Evolutionary conservation across 2,329 filamentous ascomycete species (phyloP), one percentile per base, ranked within the genome.

Genomic region (Curvularia sp.): DNA sequence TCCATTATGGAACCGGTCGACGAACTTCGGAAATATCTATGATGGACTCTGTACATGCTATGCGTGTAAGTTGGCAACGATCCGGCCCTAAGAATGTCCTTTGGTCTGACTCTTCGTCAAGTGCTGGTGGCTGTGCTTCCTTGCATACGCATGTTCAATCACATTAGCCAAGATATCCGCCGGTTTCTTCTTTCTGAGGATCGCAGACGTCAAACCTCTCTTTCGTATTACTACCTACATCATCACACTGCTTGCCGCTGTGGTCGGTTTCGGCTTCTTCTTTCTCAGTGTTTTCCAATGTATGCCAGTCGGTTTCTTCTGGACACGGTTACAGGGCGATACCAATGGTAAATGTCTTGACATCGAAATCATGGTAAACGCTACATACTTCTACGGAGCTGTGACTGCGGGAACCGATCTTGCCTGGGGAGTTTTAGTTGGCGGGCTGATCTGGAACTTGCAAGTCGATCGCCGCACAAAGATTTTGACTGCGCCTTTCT

Each of bases 271-370:
- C 3, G 70, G 79, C 28, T 84, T 81, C 61, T 80, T 80, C 65
- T 80, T 83, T 60, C 71, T 84, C 48, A 70, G 81, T 50, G 71
- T 80, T 7, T 78, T 84, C 48, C 81, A 84, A 69, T 85, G 83
- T 66, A 69, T 67, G 8, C 82, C 83, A 3, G 74, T 82, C 12
- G 67, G 71, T 1, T 78, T 77, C 60, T 84, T 83, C 71, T 85
- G 83, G 83, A 68, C 69, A 0, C 49, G 60, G 3, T 28, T 63
- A 18, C 42, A 46, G 9, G 30, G 34, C 12, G 60, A 58, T 25
- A 49, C 54, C 2, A 56, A 75, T 7, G 79, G 78, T 15, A 70
- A 69, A 10, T 82, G 80, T 55, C 65, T 82, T 51, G 61, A 65
- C 42, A 72, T 74, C 4, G 71, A 80, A 12, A 74, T 82, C 54